A percentile compares a stretch with the other conserved stretches of the same genome.
These are phyloP conservation scores for Ascochyta viciae-villosae DNA, from an alignment of 2,329 filamentous ascomycete genomes.

Conservation along the genomic window DNA sequence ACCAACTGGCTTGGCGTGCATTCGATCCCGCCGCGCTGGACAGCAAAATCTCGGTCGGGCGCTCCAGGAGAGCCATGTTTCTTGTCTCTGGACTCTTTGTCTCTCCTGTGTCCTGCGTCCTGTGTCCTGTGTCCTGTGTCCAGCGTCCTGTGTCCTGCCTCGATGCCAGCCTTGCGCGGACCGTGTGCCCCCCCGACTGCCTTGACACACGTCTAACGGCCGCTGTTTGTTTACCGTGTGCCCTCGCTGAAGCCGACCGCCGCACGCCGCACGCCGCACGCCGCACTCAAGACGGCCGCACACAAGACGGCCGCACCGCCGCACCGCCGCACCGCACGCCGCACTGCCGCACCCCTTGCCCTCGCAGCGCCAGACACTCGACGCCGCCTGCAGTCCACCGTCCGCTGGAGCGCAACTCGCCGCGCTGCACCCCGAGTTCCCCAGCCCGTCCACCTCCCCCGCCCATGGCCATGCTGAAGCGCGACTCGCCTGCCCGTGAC, in stretches of 20 bases:
- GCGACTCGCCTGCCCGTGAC: constrained; percentile 27
- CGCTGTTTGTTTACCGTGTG: constrained; percentile 16
- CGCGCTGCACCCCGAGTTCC: constrained; percentile 5
- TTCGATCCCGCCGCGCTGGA: constrained; percentile 19
- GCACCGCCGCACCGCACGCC: background rate
- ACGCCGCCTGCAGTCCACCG: background rate
- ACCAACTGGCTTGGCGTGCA: constrained; percentile 17
- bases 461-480: constrained; percentile 41
- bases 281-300: background rate
- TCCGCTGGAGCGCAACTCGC: background rate
- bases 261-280: background rate
- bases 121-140: constrained; percentile 6
- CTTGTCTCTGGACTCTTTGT: constrained; percentile 16
- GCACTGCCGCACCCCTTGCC: constrained; percentile 1
- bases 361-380: background rate
- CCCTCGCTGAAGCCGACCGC: background rate
- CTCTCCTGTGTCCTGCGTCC: background rate
- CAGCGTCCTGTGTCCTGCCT: constrained; percentile 11
- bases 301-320: background rate
- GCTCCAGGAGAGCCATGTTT: constrained; percentile 17
- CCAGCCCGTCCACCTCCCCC: constrained; percentile 2
- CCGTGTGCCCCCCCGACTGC: constrained; percentile 1
- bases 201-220: constrained; percentile 16
- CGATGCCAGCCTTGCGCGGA: constrained; percentile 20
- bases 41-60: constrained; percentile 21